A percentile compares a stretch with the other conserved stretches of the same genome.
phyloP scores from a whole-genome alignment of 2,329 filamentous ascomycete genomes.

The Xylariaceae sp. region DNA sequence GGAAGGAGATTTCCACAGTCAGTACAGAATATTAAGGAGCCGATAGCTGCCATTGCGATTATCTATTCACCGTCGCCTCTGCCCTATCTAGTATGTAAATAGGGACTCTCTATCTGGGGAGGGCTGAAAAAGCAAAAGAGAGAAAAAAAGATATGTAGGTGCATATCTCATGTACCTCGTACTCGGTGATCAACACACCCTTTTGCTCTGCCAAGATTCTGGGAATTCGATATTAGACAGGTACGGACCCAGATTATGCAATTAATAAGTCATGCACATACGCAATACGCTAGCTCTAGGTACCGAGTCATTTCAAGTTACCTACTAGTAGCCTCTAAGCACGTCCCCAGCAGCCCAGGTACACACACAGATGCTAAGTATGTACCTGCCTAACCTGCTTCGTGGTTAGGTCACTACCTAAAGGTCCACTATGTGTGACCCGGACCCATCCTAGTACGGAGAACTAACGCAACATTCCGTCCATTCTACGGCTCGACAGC shows the following conservation, averaged over 20 bases:
- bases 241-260: background rate
- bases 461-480: background rate
- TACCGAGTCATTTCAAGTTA: too few relatives aligned
- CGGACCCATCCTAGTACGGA: too few relatives aligned
- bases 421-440: too few relatives aligned
- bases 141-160: background rate
- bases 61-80: background rate
- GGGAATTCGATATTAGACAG: background rate
- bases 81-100: background rate
- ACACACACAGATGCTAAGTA: background rate
- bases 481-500: background rate
- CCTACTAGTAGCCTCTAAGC: background rate
- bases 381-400: background rate
- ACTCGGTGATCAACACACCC: background rate
- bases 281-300: too few relatives aligned
- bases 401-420: too few relatives aligned
- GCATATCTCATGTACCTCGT: background rate
- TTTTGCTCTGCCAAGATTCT: background rate
- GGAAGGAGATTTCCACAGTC: constrained; percentile 91
- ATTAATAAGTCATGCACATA: background rate
- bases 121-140: background rate
- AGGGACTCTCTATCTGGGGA: background rate
- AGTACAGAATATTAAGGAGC: constrained; percentile 88
- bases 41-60: constrained; percentile 78
- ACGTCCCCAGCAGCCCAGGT: background rate